Evolutionary conservation across 2,329 filamentous ascomycete species (phyloP), one percentile per base, ranked within the genome.

Genomic region (Sordariomycetes sp.): DNA sequence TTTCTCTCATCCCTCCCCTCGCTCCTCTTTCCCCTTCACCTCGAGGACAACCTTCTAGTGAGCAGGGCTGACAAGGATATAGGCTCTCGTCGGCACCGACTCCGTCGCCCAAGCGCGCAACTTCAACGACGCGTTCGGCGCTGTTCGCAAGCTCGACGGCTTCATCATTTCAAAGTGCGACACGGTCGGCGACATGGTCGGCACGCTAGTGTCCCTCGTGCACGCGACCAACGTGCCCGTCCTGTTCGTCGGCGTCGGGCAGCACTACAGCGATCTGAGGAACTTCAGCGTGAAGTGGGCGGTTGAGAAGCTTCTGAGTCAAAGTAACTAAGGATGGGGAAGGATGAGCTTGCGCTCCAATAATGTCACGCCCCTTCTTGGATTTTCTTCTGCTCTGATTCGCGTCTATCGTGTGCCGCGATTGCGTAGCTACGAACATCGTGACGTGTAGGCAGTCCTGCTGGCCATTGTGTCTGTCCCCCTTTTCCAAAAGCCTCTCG

Each of bases 91-190:
- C 1, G 92, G 92, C 38, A 94, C 86, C 5, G 93, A 98, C 59
- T 87, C 83, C 4, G 92, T 98, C 16, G 86, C 87, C 31, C 92
- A 98, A 61, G 92, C 93, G 4, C 75, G 88, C 49, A 95, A 95
- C 63, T 98, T 98, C 66, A 95, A 95, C 53, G 78, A 81, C 24
- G 84, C 86, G 3, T 96, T 98, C 61, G 93, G 92, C 21, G 69
- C 75, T 5, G 79, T 78, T 11, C 70, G 90, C 37, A 75, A 75
- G 19, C 70, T 98, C 24, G 93, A 98, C 59, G 92, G 92, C 6
- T 98, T 98, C 59, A 94, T 98, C 54, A 95, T 98, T 48, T 90
- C 82, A 40, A 98, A 98, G 61, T 96, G 92, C 57, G 92, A 98
- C 63, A 98, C 92, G 0, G 93, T 98, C 24, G 93, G 92, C n/a